A percentile compares a stretch with the other conserved stretches of the same genome.
Evolutionary conservation across 441 rosid genomes (phyloP).

Genomic region (Gossypium gossypioides): DNA sequence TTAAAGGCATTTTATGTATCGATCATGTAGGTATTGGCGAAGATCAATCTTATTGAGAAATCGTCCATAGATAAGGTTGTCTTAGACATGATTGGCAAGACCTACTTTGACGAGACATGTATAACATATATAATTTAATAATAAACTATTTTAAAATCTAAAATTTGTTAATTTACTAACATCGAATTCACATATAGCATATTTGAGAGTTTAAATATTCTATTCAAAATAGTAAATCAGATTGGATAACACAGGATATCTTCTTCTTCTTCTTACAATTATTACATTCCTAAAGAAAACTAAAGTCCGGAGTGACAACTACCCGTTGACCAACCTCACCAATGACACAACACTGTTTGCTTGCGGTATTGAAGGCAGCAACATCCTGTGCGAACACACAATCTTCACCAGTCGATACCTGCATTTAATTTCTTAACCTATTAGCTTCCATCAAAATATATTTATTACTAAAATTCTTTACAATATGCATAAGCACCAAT

Average conservation of each 20-base stretch:
- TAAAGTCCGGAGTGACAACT: slow-evolving; percentile 46
- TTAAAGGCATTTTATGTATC: too few relatives aligned
- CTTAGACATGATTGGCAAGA: too few relatives aligned
- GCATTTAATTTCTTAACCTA: slow-evolving; percentile 15
- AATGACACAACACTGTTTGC: slow-evolving; percentile 34
- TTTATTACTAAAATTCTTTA: too few relatives aligned
- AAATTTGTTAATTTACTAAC: background rate
- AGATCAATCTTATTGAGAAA: too few relatives aligned
- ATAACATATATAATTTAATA: background rate
- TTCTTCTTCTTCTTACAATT: background rate
- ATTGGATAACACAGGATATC: background rate
- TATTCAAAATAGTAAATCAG: background rate
- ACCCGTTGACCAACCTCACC: slow-evolving; percentile 41
- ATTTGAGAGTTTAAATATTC: background rate
- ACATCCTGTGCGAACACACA: slow-evolving; percentile 32
- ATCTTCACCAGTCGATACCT: slow-evolving; percentile 65
- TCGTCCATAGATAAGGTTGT: too few relatives aligned
- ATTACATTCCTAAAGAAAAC: slow-evolving; percentile 16
- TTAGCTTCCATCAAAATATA: background rate
- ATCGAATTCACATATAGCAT: background rate
- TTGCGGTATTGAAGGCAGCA: slow-evolving; percentile 35
- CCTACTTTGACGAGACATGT: too few relatives aligned
- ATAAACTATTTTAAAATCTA: background rate
- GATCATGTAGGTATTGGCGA: too few relatives aligned
- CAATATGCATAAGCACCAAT: background rate